Percentiles rank a stretch among this genome's conserved stretches.
Evolutionary conservation across 176 grass and related monocot genomes (phyloP).

Genomic region (Oryza brachyantha): DNA sequence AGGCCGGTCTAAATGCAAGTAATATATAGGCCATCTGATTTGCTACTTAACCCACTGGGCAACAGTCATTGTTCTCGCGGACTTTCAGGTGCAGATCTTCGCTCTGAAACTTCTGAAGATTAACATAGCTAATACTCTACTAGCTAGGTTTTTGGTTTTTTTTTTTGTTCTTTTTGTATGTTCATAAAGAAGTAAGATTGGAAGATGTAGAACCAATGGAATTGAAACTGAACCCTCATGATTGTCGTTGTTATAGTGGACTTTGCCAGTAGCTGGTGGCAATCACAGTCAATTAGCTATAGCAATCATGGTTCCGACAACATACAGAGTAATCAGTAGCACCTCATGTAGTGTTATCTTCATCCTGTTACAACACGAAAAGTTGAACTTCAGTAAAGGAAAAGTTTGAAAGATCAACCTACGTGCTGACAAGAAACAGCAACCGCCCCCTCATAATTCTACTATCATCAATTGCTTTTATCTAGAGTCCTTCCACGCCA

Average conservation of each 20-base stretch:
- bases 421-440: not conserved
- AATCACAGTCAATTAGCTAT: not conserved
- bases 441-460: not conserved
- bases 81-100: not conserved
- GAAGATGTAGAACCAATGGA: not conserved
- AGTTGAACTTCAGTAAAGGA: not conserved
- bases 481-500: not conserved
- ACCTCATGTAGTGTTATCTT: not conserved
- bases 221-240: not conserved
- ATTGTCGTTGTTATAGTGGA: constrained; percentile 1
- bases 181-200: too few species aligned
- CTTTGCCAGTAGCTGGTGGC: not conserved
- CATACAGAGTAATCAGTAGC: not conserved
- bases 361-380: not conserved
- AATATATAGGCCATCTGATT: not conserved
- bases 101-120: not conserved
- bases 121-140: too few species aligned
- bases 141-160: too few species aligned
- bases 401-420: not conserved
- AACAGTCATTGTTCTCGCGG: not conserved
- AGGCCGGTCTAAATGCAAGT: constrained; percentile 10
- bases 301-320: not conserved
- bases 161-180: too few species aligned
- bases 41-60: too few species aligned
- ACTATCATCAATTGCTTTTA: not conserved